Percentiles rank a stretch among this genome's conserved stretches.
Evolutionary conservation across 345 rosid species (phyloP).

Genomic region (Pelargonium nanum): DNA sequence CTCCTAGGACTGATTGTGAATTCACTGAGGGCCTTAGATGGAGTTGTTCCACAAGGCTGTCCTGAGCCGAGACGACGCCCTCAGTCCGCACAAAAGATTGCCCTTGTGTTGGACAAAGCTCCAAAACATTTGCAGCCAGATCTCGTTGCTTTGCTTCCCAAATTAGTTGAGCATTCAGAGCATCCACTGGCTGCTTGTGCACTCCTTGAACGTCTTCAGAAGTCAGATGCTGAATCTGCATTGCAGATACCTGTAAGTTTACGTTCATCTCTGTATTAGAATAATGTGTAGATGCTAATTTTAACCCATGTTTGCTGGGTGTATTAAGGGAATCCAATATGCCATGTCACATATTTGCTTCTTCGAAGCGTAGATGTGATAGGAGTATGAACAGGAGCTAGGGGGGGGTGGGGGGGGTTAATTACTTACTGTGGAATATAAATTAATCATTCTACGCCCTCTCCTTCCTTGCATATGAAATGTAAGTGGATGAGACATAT

Average conservation of each 20-base stretch:
- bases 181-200: slow-evolving; percentile 84
- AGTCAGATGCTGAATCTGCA: slow-evolving; percentile 82
- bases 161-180: slow-evolving; percentile 91
- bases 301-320: background rate
- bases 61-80: slow-evolving; percentile 94
- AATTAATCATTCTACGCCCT: too few relatives aligned
- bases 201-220: slow-evolving; percentile 78
- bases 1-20: slow-evolving; percentile 89
- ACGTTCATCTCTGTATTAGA: slow-evolving; percentile 2
- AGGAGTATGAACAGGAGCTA: too few relatives aligned
- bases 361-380: too few relatives aligned
- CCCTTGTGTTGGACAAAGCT: slow-evolving; percentile 90
- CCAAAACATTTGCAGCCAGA: slow-evolving; percentile 87
- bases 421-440: too few relatives aligned
- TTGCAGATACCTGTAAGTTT: slow-evolving; percentile 71
- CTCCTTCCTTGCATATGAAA: too few relatives aligned
- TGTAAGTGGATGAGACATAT: too few relatives aligned
- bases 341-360: background rate
- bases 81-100: slow-evolving; percentile 85
- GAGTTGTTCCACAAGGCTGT: slow-evolving; percentile 90
- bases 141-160: slow-evolving; percentile 89
- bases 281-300: background rate
- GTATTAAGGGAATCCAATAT: background rate
- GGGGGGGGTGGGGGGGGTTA: too few relatives aligned
- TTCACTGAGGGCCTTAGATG: slow-evolving; percentile 88